phyloP scores from a whole-genome alignment of 306 rosid species.

The Arachis hypogaea region DNA sequence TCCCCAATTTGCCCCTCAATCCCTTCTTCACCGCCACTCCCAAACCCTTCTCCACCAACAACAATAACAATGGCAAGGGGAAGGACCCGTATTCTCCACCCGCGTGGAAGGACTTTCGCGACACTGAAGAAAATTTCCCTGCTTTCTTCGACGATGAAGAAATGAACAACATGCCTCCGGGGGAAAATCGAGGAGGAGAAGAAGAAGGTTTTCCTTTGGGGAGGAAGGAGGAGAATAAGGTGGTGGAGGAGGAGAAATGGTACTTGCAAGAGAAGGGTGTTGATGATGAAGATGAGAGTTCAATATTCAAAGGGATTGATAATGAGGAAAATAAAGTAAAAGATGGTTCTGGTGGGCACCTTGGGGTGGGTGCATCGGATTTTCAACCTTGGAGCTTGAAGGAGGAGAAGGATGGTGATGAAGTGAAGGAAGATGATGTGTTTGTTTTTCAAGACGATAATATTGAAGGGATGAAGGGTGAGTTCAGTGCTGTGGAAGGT shows the following conservation, averaged over 20 bases:
- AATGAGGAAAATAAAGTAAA: slow-evolving; percentile 32
- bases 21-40: slow-evolving; percentile 35
- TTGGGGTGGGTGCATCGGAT: slow-evolving; percentile 44
- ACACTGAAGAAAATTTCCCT: slow-evolving; percentile 51
- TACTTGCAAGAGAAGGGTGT: slow-evolving; percentile 52
- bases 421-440: slow-evolving; percentile 37
- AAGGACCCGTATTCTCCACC: slow-evolving; percentile 39
- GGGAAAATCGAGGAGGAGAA: slow-evolving; percentile 28
- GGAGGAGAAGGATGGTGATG: slow-evolving; percentile 55
- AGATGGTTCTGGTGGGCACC: slow-evolving; percentile 27
- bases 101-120: slow-evolving; percentile 55
- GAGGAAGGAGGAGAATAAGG: not conserved
- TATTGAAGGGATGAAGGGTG: slow-evolving; percentile 28
- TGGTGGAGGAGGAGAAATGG: slow-evolving; percentile 24
- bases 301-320: slow-evolving; percentile 47
- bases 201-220: not conserved
- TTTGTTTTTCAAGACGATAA: slow-evolving; percentile 49
- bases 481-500: slow-evolving; percentile 21
- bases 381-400: slow-evolving; percentile 63
- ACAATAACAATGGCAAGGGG: slow-evolving; percentile 35
- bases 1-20: not conserved
- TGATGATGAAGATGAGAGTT: slow-evolving; percentile 47
- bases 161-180: slow-evolving; percentile 31
- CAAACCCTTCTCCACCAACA: slow-evolving; percentile 55
- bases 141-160: slow-evolving; percentile 46